Evolutionary conservation across 2,329 filamentous ascomycete genomes (phyloP).

Genomic region (Colletotrichum simmondsii): DNA sequence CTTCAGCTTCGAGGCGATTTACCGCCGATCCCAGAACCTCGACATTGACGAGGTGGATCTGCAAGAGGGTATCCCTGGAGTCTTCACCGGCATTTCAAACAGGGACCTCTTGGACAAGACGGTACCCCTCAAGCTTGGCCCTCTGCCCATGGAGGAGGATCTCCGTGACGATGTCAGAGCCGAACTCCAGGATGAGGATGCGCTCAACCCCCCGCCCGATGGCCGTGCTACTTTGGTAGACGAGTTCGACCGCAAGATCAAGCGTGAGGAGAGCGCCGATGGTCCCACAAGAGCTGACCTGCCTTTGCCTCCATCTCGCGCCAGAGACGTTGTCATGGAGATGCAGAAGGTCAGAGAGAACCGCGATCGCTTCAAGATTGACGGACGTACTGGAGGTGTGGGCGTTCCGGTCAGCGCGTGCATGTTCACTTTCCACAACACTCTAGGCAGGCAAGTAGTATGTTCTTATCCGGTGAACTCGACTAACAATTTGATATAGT

Average conservation of each 20-base stretch:
- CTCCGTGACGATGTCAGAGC: slow-evolving; percentile 87
- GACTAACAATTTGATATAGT: slow-evolving; percentile 53
- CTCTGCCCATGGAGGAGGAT: slow-evolving; percentile 84
- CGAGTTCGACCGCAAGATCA: slow-evolving; percentile 88
- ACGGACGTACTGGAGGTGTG: slow-evolving; percentile 83
- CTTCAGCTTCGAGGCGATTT: slow-evolving; percentile 71
- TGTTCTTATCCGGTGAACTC: background rate
- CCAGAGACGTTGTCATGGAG: slow-evolving; percentile 91
- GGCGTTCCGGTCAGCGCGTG: slow-evolving; percentile 87
- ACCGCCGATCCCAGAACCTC: slow-evolving; percentile 66
- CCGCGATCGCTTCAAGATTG: slow-evolving; percentile 89
- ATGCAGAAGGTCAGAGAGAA: slow-evolving; percentile 95
- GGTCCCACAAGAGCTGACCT: slow-evolving; percentile 82
- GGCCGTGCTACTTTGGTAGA: slow-evolving; percentile 83
- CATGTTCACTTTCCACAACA: slow-evolving; percentile 99
- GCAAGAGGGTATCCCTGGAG: slow-evolving; percentile 72
- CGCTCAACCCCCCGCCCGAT: slow-evolving; percentile 75
- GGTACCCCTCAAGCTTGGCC: slow-evolving; percentile 77
- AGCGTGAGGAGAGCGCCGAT: slow-evolving; percentile 89
- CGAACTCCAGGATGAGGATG: slow-evolving; percentile 87
- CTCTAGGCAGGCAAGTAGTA: slow-evolving; percentile 79
- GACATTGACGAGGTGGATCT: slow-evolving; percentile 73
- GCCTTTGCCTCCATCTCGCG: slow-evolving; percentile 87
- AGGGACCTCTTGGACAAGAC: slow-evolving; percentile 68
- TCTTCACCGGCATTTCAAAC: slow-evolving; percentile 71